A percentile compares a stretch with the other conserved stretches of the same genome.
phyloP scores from a whole-genome alignment of 2,329 filamentous ascomycete species.

The Amphichorda felina region DNA sequence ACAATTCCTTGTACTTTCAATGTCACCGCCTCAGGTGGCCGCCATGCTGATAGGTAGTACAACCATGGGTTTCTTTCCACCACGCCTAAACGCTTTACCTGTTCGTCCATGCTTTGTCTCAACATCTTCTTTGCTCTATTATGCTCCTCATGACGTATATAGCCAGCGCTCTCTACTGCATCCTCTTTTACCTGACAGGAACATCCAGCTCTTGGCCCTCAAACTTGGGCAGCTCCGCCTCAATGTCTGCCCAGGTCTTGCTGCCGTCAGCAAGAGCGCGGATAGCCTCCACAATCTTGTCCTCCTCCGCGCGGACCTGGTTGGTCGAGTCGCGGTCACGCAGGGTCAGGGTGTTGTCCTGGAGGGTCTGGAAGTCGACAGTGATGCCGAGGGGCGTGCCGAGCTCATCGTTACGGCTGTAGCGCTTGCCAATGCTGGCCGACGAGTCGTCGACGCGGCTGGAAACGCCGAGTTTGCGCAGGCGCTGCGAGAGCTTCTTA shows the following conservation, averaged over 20 bases:
- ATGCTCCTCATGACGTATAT: too few species aligned
- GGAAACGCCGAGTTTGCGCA: slow-evolving; percentile 66
- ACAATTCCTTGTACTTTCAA: too few species aligned
- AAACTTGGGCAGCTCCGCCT: slow-evolving; percentile 71
- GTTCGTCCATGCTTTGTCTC: too few species aligned
- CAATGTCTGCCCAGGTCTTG: slow-evolving; percentile 57
- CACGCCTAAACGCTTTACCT: too few species aligned
- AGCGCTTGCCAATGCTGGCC: slow-evolving; percentile 89
- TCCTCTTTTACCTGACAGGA: slow-evolving; percentile 16
- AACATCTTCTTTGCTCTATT: too few species aligned
- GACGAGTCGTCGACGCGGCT: slow-evolving; percentile 84
- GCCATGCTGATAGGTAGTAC: too few species aligned
- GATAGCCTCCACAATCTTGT: slow-evolving; percentile 67
- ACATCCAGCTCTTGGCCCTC: slow-evolving; percentile 58
- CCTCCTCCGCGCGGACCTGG: slow-evolving; percentile 76
- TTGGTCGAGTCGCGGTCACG: slow-evolving; percentile 83
- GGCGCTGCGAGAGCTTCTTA: slow-evolving; percentile 58
- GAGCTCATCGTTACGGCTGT: slow-evolving; percentile 88
- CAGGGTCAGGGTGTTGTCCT: slow-evolving; percentile 78
- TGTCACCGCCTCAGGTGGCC: too few species aligned
- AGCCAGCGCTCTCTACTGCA: not conserved
- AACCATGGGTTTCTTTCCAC: too few species aligned
- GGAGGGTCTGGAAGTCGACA: slow-evolving; percentile 87
- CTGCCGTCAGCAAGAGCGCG: slow-evolving; percentile 35
- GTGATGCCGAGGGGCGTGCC: slow-evolving; percentile 92